Conservation (phyloP, 2,329 filamentous ascomycete species). For the Pyricularia pennisetigena region DNA sequence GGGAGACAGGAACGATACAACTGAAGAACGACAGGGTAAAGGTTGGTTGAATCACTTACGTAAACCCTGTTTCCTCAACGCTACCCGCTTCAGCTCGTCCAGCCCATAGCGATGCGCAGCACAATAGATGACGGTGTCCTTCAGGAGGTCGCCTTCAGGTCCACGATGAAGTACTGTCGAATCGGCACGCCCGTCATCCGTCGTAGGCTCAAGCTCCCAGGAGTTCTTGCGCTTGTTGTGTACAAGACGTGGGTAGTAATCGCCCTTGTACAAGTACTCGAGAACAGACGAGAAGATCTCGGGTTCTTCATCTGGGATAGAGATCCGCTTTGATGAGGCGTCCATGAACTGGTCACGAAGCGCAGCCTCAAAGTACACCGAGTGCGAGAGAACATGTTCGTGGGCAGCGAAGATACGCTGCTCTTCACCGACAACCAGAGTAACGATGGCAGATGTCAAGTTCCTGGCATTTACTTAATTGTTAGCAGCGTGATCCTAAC, state of each 20-base stretch:
- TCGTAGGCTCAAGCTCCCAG: conserved; percentile 67
- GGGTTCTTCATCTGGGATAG: conserved; percentile 75
- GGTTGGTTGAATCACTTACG: conserved; percentile 33
- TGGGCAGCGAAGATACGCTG: conserved; percentile 87
- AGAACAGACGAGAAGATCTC: conserved; percentile 86
- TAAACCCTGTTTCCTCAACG: conserved; percentile 81
- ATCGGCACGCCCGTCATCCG: conserved; percentile 39
- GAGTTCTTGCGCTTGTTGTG: conserved; percentile 73
- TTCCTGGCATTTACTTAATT: conserved; percentile 27
- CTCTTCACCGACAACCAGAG: conserved; percentile 69
- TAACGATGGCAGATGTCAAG: conserved; percentile 62
- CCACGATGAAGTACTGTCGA: conserved; percentile 61
- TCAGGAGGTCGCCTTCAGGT: conserved; percentile 60
- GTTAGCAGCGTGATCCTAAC: background rate
- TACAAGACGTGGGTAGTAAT: conserved; percentile 76
- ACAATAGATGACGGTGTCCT: conserved; percentile 88
- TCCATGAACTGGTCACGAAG: conserved; percentile 56
- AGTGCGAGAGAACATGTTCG: conserved; percentile 70
- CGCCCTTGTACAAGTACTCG: conserved; percentile 88
- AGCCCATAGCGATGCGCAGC: conserved; percentile 77
- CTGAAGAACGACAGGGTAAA: background rate
- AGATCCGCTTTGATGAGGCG: conserved; percentile 57
- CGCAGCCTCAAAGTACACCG: conserved; percentile 65
- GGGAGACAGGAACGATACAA: background rate
- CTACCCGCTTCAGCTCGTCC: conserved; percentile 73